phyloP scores from a whole-genome alignment of 495 filamentous ascomycete species.

The Penicillium soppii region DNA sequence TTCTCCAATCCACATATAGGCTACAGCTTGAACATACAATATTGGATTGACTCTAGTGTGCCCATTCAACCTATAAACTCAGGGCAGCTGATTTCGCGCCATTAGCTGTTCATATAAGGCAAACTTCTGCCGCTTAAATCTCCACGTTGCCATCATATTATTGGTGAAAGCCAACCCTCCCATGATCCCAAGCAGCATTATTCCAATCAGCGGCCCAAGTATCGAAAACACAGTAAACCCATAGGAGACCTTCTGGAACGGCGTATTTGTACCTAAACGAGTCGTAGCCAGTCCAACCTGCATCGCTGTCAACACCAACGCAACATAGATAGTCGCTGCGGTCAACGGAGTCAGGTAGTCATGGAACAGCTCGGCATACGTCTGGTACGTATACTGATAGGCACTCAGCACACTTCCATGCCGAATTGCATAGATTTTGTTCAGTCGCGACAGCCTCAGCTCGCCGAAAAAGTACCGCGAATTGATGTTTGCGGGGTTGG shows the following conservation, averaged over 20 bases:
- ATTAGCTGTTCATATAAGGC: not conserved
- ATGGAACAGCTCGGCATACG: slow-evolving; percentile 27
- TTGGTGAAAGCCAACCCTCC: slow-evolving; percentile 1
- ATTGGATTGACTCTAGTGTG: no score
- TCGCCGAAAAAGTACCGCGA: slow-evolving; percentile 46
- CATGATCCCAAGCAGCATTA: slow-evolving; percentile 4
- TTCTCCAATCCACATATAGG: not conserved
- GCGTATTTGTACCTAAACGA: slow-evolving; percentile 26
- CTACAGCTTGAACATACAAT: no score
- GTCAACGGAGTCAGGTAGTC: slow-evolving; percentile 49
- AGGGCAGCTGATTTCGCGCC: not conserved
- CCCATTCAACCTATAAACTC: no score
- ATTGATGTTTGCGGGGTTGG: slow-evolving; percentile 22
- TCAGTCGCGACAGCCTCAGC: slow-evolving; percentile 32
- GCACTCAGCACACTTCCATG: not conserved
- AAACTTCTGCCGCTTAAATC: slow-evolving; percentile 1
- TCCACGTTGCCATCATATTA: slow-evolving; percentile 8
- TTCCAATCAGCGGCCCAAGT: slow-evolving; percentile 20
- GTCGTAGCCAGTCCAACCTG: slow-evolving; percentile 55
- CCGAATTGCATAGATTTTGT: slow-evolving; percentile 15
- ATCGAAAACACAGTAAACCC: slow-evolving; percentile 56
- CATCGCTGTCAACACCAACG: slow-evolving; percentile 57
- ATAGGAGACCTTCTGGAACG: slow-evolving; percentile 49
- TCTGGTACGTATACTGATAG: slow-evolving; percentile 11
- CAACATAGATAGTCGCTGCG: slow-evolving; percentile 47